Base-by-base conservation (phyloP, 176 grass and related monocot species). In the Aegilops umbellulata region DNA sequence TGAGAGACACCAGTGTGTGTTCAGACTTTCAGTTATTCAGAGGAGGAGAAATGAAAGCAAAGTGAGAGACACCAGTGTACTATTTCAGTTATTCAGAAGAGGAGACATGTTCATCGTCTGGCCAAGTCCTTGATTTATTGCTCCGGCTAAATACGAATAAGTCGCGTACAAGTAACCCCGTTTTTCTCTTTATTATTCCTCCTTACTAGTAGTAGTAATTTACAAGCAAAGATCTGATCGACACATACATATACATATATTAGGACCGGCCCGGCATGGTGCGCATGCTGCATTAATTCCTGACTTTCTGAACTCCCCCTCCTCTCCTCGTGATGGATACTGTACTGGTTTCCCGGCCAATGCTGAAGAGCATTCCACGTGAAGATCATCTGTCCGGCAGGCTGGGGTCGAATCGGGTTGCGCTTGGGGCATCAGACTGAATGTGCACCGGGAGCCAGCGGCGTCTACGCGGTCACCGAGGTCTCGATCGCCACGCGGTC, bases 401-500 rank as follows among this genome's bases (percentile, higher is more conserved):
- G 74, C 49, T 25, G 29, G 78, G 2, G 22, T 34, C 51, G 79
- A 36, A 66, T 87, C 80, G 75, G 46, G 15, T 7, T 46, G 15
- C 23, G 79, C 60, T 57, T 27, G 16, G 36, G 42, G 38, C 47
- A 26, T 85, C 57, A 34, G 65, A 19, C 16, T 51, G 69, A 81
- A 57, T 74, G 67, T 79, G 74, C 84, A 32, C 83, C 76, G 75
- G 58, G 63, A 57, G 30, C 13, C 19, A 30, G n/a, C 44, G 34
- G 22, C 29, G 7, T 88, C 72, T 84, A 99, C 87, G 97, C 97
- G 46, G 87, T 96, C 74, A 99, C 97, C 0, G 94, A 81, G 35
- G 97, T 99, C 89, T 99, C 94, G 32, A 96, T 91, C 4, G 90
- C 85, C 69, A 96, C 82, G 77, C 95, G 93, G 44, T 86, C 88